phyloP scores from a whole-genome alignment of 257 asterid species.

The Solanum clarkiae region DNA sequence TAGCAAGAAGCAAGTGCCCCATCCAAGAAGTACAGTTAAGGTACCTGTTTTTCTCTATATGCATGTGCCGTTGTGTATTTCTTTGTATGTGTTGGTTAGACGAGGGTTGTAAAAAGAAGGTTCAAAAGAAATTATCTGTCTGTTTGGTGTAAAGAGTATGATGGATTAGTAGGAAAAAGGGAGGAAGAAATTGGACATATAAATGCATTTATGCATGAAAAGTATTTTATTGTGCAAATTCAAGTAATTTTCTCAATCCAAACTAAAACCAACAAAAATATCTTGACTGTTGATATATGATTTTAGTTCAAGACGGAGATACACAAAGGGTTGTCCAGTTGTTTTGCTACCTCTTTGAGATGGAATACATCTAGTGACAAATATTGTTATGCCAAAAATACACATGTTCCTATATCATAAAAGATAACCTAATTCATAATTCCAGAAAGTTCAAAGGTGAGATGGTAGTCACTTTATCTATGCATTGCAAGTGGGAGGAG shows the following conservation, averaged over 20 bases:
- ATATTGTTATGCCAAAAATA: not conserved
- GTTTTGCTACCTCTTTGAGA: not conserved
- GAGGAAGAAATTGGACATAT: not conserved
- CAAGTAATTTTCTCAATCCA: not conserved
- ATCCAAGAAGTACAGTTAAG: constrained; percentile 41
- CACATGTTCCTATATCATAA: not conserved
- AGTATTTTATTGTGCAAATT: not conserved
- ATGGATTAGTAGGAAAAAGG: not conserved
- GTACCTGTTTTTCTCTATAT: constrained; percentile 13
- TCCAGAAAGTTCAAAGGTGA: not conserved
- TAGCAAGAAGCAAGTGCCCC: constrained; percentile 30
- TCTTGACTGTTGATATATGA: not conserved
- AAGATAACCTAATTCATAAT: not conserved
- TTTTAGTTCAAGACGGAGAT: not conserved
- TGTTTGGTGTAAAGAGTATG: not conserved
- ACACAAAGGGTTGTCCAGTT: not conserved
- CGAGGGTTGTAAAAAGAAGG: not conserved
- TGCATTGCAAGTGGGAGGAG: not conserved
- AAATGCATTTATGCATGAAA: not conserved
- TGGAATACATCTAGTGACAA: not conserved
- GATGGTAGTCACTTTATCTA: not conserved
- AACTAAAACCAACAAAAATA: not conserved
- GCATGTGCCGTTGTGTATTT: not conserved
- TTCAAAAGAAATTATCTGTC: not conserved
- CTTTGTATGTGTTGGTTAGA: not conserved